A percentile compares a stretch with the other conserved stretches of the same genome.
Evolutionary conservation across 2,329 filamentous ascomycete genomes (phyloP).

Genomic region (Fonsecaea pugnacius): DNA sequence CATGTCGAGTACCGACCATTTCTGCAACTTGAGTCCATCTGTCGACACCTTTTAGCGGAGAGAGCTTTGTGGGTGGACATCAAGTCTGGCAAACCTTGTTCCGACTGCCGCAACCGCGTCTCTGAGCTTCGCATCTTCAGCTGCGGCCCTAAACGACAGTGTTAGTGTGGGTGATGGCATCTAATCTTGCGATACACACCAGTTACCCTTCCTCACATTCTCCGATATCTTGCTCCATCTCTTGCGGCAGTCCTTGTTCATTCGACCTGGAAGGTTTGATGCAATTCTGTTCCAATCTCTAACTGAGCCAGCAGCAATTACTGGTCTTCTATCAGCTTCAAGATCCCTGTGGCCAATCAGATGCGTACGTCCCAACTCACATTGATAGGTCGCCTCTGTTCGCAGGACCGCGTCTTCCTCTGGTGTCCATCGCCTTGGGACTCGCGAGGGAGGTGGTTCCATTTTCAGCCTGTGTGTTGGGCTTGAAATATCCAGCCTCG

Average conservation of each 20-base stretch:
- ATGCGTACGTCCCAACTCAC: slow-evolving; percentile 5
- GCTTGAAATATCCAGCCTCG: slow-evolving; percentile 2
- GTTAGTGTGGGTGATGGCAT: background rate
- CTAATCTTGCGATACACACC: slow-evolving; percentile 40
- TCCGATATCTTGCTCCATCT: slow-evolving; percentile 49
- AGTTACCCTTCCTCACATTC: slow-evolving; percentile 49
- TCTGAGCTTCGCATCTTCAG: slow-evolving; percentile 23
- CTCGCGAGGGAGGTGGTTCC: slow-evolving; percentile 12
- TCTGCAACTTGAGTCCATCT: slow-evolving; percentile 52
- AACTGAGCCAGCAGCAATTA: slow-evolving; percentile 32
- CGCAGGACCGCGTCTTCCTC: slow-evolving; percentile 28
- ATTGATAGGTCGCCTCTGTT: slow-evolving; percentile 16
- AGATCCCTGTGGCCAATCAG: background rate
- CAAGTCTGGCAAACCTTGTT: background rate
- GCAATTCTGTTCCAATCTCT: slow-evolving; percentile 47
- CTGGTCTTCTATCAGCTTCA: slow-evolving; percentile 2
- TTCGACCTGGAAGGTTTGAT: slow-evolving; percentile 45
- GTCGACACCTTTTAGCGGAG: background rate
- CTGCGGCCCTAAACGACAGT: slow-evolving; percentile 1
- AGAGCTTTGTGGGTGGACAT: background rate
- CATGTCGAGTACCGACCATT: slow-evolving; percentile 45
- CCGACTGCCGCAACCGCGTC: slow-evolving; percentile 35
- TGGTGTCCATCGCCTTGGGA: slow-evolving; percentile 25
- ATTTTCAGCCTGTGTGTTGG: background rate
- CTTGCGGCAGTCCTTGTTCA: slow-evolving; percentile 54